Base-by-base conservation (phyloP, 176 grass and related monocot species). In the Rhynchospora tenuis region DNA sequence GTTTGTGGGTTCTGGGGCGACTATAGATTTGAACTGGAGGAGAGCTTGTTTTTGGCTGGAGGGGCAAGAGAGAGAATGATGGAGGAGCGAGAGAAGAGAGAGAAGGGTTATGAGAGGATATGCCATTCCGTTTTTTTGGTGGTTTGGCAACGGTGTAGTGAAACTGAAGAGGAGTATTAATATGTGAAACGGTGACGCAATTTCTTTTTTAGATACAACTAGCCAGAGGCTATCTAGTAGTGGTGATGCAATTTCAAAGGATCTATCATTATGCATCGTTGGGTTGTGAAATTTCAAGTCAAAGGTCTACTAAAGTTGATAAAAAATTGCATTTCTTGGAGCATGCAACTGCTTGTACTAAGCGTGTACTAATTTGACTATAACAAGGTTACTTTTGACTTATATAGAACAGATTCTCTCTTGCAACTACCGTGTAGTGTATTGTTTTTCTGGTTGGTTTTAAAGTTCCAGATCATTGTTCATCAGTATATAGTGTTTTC, bases 21-120 rank as follows among this genome's bases (percentile, higher is more conserved):
- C 23, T n/a, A 31, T 14, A 24, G 75, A 86, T 58, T 81, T 86
- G 75, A 86, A 86, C 26, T 71, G 60, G 17, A 86, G 61, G 11
- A 86, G 75, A 46, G 75, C 27, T 11, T 81, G 46, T 14, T 78
- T 59, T 74, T 86, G 84, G 78, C 29, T 78, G 47, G 65, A 13
- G 42, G 84, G 60, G 57, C 84, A 86, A 1, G 60, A 70, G 10
- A 70, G 63, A 81, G 60, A 80, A 29, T 14, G 15, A 55, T 86
- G 23, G 73, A 76, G 22, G 48, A 57, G 48, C 7, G 62, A 81
- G 46, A 81, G 62, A 12, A 80, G 42, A 60, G 28, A 19, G 51
- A 81, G 62, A 46, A 86, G 29, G 7, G 1, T 6, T 55, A 31
- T 76, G 73, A 76, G 73, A 76, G 48, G 22, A 54, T 27, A 29